Evolutionary conservation across 306 rosid species (phyloP).

Genomic region (Dryas drummondii): DNA sequence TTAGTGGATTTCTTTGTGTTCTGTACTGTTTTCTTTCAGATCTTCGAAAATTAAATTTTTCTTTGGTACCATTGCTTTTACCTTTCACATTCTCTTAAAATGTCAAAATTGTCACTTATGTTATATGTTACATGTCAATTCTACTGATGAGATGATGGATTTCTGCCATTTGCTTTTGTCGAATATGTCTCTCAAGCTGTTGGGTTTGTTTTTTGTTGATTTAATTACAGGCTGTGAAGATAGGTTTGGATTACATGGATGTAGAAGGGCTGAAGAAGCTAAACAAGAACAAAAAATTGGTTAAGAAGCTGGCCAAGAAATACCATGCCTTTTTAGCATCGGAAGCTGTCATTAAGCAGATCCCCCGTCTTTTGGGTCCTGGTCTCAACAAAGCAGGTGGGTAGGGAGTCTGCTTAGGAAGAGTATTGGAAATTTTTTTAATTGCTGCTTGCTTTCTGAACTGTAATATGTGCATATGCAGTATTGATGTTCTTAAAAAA

Average conservation of each 20-base stretch:
- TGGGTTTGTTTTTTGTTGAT: not conserved
- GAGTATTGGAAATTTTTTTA: not conserved
- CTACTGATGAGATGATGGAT: not conserved
- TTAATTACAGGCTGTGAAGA: slow-evolving; percentile 64
- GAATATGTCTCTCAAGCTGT: not conserved
- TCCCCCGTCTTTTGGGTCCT: slow-evolving; percentile 86
- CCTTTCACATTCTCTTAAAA: not conserved
- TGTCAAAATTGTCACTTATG: not conserved
- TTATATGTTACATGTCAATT: too few relatives aligned
- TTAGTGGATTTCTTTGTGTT: not conserved
- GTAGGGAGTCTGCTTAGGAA: slow-evolving; percentile 16
- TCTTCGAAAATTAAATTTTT: not conserved
- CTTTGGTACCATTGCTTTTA: not conserved
- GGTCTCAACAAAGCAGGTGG: slow-evolving; percentile 94
- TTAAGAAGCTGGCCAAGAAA: slow-evolving; percentile 78
- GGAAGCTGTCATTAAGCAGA: slow-evolving; percentile 85
- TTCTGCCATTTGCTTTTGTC: not conserved
- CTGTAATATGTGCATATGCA: not conserved
- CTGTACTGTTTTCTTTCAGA: not conserved
- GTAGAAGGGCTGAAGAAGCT: slow-evolving; percentile 82
- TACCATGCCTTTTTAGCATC: slow-evolving; percentile 88
- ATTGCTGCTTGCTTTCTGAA: not conserved
- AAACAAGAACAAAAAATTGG: slow-evolving; percentile 76
- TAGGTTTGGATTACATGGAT: slow-evolving; percentile 76
- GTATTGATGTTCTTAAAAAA: not conserved